phyloP scores from a whole-genome alignment of 257 asterid species.

The Gentiana straminea region DNA sequence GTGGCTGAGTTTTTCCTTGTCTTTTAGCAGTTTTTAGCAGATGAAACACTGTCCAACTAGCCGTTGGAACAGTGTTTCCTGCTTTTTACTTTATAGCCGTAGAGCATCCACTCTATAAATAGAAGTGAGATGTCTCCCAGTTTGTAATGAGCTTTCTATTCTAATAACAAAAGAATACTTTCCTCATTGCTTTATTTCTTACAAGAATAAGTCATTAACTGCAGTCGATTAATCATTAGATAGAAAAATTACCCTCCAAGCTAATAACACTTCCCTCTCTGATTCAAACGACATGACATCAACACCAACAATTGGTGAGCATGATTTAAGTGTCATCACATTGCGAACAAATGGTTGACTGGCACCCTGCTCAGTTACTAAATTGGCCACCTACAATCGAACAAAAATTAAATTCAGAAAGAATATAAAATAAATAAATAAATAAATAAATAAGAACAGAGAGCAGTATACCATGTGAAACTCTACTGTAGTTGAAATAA shows the following conservation, averaged over 20 bases:
- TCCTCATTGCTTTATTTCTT: too few relatives aligned
- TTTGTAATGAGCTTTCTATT: too few relatives aligned
- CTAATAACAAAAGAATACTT: too few relatives aligned
- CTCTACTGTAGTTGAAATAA: conserved; percentile 1
- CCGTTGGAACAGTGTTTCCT: too few relatives aligned
- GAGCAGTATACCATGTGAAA: conserved; percentile 9
- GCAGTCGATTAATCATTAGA: too few relatives aligned
- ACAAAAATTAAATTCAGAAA: conserved; percentile 19
- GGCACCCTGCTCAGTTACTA: conserved; percentile 90
- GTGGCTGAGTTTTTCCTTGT: too few relatives aligned
- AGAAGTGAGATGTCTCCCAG: too few relatives aligned
- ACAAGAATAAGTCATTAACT: too few relatives aligned
- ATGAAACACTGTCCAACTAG: too few relatives aligned
- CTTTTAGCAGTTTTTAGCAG: too few relatives aligned
- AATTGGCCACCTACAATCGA: conserved; percentile 67
- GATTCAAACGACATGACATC: conserved; percentile 97
- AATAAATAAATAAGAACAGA: neutral
- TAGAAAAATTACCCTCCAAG: conserved; percentile 80
- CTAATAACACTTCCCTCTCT: conserved; percentile 76
- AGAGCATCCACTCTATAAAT: too few relatives aligned
- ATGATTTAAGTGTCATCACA: conserved; percentile 94
- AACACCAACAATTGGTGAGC: conserved; percentile 95
- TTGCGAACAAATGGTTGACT: conserved; percentile 85
- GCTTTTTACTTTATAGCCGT: too few relatives aligned
- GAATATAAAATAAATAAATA: neutral